Evolutionary conservation across 2,329 filamentous ascomycete species (phyloP).

Genomic region (Lachnellula occidentalis): DNA sequence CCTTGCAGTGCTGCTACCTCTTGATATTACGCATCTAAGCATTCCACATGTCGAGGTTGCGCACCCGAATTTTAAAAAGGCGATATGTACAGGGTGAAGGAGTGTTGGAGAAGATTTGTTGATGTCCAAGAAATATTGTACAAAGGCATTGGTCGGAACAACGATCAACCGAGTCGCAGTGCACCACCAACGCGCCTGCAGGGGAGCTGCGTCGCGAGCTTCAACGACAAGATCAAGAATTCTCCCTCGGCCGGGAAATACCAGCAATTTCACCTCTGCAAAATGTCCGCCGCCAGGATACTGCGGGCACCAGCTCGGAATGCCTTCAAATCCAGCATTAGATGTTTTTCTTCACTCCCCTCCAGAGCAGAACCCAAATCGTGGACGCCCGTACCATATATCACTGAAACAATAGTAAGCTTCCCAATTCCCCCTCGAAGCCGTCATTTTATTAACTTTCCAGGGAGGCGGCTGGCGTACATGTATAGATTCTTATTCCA

Average conservation of each 20-base stretch:
- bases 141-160: not conserved
- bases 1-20: constrained; percentile 19
- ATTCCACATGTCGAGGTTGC: constrained; percentile 22
- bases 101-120: not conserved
- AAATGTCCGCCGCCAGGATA: constrained; percentile 26
- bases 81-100: constrained; percentile 1
- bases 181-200: not conserved
- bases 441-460: constrained; percentile 21
- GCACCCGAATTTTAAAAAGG: not conserved
- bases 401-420: constrained; percentile 51
- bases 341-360: constrained; percentile 24
- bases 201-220: constrained; percentile 12
- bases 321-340: constrained; percentile 14
- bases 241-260: not conserved
- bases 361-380: constrained; percentile 26
- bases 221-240: not conserved
- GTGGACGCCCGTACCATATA: constrained; percentile 44
- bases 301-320: constrained; percentile 22
- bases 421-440: constrained; percentile 27
- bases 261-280: not conserved
- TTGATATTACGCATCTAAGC: constrained; percentile 19
- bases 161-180: constrained; percentile 16
- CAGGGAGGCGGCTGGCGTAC: constrained; percentile 73
- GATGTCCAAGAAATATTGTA: not conserved
- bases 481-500: constrained; percentile 47